Percentiles rank a stretch among this genome's conserved stretches.
phyloP scores from a whole-genome alignment of 768 basidiomycete genomes.

The Piloderma croceum region DNA sequence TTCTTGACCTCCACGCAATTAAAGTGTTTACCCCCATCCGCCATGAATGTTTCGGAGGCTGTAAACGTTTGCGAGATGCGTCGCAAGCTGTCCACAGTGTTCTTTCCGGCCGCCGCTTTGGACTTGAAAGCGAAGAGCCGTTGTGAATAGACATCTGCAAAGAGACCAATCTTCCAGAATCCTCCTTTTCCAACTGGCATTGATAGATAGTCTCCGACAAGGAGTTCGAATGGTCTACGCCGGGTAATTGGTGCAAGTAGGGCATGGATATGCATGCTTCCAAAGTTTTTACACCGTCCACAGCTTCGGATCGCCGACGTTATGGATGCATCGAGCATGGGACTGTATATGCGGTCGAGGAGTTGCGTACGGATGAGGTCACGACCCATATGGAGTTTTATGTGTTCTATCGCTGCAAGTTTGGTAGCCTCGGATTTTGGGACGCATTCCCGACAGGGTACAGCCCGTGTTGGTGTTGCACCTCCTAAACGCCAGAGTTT shows the following conservation, averaged over 20 bases:
- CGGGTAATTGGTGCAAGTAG: constrained; percentile 17
- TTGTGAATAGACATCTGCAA: constrained; percentile 27
- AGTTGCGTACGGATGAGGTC: constrained; percentile 16
- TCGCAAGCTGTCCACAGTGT: constrained; percentile 15
- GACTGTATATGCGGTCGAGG: constrained; percentile 22
- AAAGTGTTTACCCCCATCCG: constrained; percentile 34
- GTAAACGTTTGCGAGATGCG: constrained; percentile 20
- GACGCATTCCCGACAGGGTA: background rate
- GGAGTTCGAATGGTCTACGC: constrained; percentile 14
- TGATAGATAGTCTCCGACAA: constrained; percentile 28
- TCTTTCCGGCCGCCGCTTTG: constrained; percentile 24
- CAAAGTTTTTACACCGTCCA: constrained; percentile 18
- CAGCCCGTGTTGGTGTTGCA: constrained; percentile 6
- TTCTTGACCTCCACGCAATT: constrained; percentile 25
- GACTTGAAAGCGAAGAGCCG: constrained; percentile 25
- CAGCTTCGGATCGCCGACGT: constrained; percentile 15
- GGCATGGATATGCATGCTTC: constrained; percentile 12
- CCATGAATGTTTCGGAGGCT: constrained; percentile 29
- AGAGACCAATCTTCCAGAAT: constrained; percentile 22
- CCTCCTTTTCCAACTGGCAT: constrained; percentile 30
- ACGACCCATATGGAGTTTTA: constrained; percentile 19
- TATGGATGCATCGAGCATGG: constrained; percentile 19
- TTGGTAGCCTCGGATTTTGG: constrained; percentile 15
- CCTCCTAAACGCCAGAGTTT: constrained; percentile 18
- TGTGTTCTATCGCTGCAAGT: constrained; percentile 7